phyloP scores from a whole-genome alignment of 306 rosid genomes.

The Canavalia gladiata region DNA sequence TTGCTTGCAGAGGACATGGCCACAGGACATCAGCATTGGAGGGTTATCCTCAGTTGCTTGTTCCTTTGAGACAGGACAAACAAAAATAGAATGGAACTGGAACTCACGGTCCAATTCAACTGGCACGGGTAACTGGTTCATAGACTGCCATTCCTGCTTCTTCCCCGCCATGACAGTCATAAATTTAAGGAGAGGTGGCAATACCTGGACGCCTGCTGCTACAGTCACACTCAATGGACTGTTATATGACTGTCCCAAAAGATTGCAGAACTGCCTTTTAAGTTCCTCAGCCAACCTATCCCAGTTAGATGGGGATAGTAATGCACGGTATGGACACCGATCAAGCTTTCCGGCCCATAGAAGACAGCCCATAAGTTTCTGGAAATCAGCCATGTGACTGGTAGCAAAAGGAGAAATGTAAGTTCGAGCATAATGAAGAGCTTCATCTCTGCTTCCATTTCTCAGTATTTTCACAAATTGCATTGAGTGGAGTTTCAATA shows the following conservation, averaged over 20 bases:
- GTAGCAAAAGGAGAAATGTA: conserved; percentile 71
- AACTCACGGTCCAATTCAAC: conserved; percentile 80
- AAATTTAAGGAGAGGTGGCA: conserved; percentile 78
- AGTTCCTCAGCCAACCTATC: conserved; percentile 73
- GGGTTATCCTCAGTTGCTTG: conserved; percentile 89
- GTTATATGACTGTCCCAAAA: conserved; percentile 79
- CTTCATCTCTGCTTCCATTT: conserved; percentile 67
- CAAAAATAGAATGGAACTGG: conserved; percentile 95
- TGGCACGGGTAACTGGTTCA: conserved; percentile 85
- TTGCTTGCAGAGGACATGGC: conserved; percentile 95
- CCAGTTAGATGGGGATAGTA: conserved; percentile 77
- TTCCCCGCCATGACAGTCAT: conserved; percentile 87
- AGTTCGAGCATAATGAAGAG: conserved; percentile 76
- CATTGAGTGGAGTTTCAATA: conserved; percentile 80
- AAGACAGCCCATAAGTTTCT: conserved; percentile 82
- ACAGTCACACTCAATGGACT: conserved; percentile 83
- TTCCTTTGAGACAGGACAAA: conserved; percentile 97
- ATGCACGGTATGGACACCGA: conserved; percentile 70
- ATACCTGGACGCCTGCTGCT: conserved; percentile 82
- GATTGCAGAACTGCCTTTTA: conserved; percentile 88
- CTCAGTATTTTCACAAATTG: conserved; percentile 74
- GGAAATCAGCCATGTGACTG: conserved; percentile 69
- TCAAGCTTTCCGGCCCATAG: conserved; percentile 89
- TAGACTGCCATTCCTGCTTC: conserved; percentile 91
- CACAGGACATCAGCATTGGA: conserved; percentile 90